Evolutionary conservation across 371 early-diverging fungal species (phyloP), one percentile per base, ranked within the genome.

Genomic region (Choanephora cucurbitarum): DNA sequence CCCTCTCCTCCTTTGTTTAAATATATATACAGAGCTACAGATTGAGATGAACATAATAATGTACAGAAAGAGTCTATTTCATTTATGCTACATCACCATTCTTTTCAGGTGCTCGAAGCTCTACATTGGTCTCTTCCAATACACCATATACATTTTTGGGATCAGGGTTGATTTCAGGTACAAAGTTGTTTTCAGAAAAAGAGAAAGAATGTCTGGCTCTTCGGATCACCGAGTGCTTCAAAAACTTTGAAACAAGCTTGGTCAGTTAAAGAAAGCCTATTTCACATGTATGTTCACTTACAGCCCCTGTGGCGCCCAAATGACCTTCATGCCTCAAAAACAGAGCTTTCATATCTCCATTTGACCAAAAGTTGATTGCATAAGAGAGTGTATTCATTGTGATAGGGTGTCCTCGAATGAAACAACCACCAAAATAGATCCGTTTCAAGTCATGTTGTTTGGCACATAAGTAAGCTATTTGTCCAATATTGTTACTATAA

Each of bases 311-410:
- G 0, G 96, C 94, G 4, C 98, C 98, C 39, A 97, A 76, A 61
- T 93, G 96, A 5, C 98, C 97, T 77, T 98, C 98, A 64, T 98
- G 98, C 19, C 97, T 85, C 46, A 96, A 69, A 60, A 98, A 98
- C 33, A 93, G 72, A 1, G 98, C 97, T 69, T 92, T 90, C 78
- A 95, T 96, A 44, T 87, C 79, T 39, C 96, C 97, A 56, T 90
- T 88, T 23, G 95, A 95, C 98, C 98, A 98, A 69, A 93, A 98
- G 52, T 92, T 82, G 60, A 98, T 94, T 49, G 96, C 98, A 62
- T 93, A 94, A 23, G 93, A 92, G 37, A 98, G 75, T 22, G 96
- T 92, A 66, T 94, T 91, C 97, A 98, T 98, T 11, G 96, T 96
- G 41, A 91, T 85, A 0, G 93, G 90, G 62, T 97, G 95, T 2